Evolutionary conservation across 352 stramenopile genomes (phyloP).

Genomic region (Phytophthora foliorum): DNA sequence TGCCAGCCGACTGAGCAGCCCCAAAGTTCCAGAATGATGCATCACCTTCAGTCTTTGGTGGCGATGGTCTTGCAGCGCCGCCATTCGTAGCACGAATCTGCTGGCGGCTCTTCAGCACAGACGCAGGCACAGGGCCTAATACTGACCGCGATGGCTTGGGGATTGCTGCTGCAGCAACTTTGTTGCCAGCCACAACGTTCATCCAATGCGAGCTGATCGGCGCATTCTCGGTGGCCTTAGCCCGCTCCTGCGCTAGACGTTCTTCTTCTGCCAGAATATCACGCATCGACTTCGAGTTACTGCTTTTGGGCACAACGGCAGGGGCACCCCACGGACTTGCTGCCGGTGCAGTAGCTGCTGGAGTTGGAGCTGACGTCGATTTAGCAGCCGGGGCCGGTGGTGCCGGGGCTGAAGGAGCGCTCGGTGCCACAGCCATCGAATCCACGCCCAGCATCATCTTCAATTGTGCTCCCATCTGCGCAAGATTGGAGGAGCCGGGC

Average conservation of each 20-base stretch:
- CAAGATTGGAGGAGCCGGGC: slow-evolving; percentile 52
- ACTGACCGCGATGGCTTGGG: slow-evolving; percentile 62
- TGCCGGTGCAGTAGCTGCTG: slow-evolving; percentile 30
- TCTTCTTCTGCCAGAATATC: slow-evolving; percentile 89
- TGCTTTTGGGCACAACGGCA: slow-evolving; percentile 35
- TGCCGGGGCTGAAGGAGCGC: slow-evolving; percentile 5
- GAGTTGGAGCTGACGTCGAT: slow-evolving; percentile 11
- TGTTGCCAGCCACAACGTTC: slow-evolving; percentile 85
- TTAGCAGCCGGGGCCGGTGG: slow-evolving; percentile 12
- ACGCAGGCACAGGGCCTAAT: slow-evolving; percentile 79
- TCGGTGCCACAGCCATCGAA: slow-evolving; percentile 29
- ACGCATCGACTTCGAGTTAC: slow-evolving; percentile 68
- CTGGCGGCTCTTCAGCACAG: slow-evolving; percentile 83
- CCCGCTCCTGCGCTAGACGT: slow-evolving; percentile 72
- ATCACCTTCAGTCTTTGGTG: slow-evolving; percentile 65
- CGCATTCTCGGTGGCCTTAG: slow-evolving; percentile 52
- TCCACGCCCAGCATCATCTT: slow-evolving; percentile 92
- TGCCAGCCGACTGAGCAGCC: slow-evolving; percentile 43
- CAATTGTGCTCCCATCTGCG: slow-evolving; percentile 85
- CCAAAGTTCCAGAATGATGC: slow-evolving; percentile 91
- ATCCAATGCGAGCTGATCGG: slow-evolving; percentile 81
- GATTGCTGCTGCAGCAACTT: slow-evolving; percentile 48
- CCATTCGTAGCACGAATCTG: slow-evolving; percentile 60
- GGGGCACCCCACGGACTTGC: slow-evolving; percentile 64
- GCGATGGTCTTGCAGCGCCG: slow-evolving; percentile 41